These are phyloP conservation scores for Epicoccum sorghinum DNA, from an alignment of 2,329 filamentous ascomycete species.

Conservation along the genomic window DNA sequence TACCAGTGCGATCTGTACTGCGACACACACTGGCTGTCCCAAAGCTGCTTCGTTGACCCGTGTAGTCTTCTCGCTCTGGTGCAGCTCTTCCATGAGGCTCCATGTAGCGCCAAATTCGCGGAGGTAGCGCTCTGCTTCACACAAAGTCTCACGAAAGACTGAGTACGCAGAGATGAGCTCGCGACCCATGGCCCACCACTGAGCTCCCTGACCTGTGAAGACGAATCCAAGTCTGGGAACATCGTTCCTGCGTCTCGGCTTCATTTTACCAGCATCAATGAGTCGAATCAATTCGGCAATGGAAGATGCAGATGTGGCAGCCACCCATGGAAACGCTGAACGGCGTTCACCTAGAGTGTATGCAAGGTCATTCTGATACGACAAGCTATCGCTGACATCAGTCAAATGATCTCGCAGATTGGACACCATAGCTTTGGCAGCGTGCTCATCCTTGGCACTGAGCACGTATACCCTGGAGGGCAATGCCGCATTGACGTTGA, in stretches of 20 bases:
- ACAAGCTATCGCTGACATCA: neutral
- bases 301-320: neutral
- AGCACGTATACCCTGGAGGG: neutral
- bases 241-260: neutral
- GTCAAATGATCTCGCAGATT: neutral
- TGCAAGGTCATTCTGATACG: constrained; percentile 8
- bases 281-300: neutral
- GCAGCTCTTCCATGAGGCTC: constrained; percentile 19
- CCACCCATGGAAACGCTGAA: constrained; percentile 5
- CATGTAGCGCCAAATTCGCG: constrained; percentile 1
- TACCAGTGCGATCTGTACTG: constrained; percentile 26
- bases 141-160: constrained; percentile 7
- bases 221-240: constrained; percentile 15
- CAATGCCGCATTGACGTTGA: neutral
- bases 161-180: constrained; percentile 7
- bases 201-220: constrained; percentile 48
- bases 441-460: neutral
- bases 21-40: constrained; percentile 21
- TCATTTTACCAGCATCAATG: neutral
- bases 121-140: neutral
- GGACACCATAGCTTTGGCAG: neutral
- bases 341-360: constrained; percentile 16
- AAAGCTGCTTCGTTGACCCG: neutral
- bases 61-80: neutral
- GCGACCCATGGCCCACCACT: constrained; percentile 27